Evolutionary conservation across 257 asterid genomes (phyloP).

Genomic region (Solanum chiquidenum): DNA sequence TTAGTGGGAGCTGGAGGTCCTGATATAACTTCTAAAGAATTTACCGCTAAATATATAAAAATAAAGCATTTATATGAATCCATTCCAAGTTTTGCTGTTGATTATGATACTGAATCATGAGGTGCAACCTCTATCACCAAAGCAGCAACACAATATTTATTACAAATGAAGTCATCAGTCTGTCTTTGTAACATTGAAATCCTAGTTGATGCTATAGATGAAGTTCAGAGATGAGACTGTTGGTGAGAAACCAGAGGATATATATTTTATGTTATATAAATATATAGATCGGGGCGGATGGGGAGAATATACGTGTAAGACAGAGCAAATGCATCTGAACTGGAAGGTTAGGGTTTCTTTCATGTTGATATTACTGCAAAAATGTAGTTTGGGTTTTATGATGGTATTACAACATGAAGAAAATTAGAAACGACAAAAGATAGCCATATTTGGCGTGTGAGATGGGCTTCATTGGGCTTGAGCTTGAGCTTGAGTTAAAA

Average conservation of each 20-base stretch:
- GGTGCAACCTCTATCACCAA: not conserved
- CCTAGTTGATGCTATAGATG: not conserved
- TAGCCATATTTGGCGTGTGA: not conserved
- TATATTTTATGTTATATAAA: not conserved
- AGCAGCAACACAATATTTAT: not conserved
- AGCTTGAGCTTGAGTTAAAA: not conserved
- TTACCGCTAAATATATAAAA: not conserved
- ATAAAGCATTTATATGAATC: not conserved
- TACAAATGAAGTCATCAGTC: not conserved
- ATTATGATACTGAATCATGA: not conserved
- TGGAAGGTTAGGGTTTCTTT: not conserved
- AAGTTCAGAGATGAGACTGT: not conserved
- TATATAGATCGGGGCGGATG: not conserved
- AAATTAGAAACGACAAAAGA: not conserved
- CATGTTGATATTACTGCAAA: not conserved
- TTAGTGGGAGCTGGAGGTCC: not conserved
- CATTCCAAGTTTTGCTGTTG: not conserved
- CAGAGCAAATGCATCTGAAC: not conserved
- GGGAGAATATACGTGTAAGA: not conserved
- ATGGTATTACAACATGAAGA: not conserved
- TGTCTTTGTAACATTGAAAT: not conserved
- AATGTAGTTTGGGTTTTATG: not conserved
- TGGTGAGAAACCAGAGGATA: not conserved
- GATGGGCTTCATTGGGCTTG: not conserved
- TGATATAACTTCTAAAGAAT: not conserved